phyloP scores from a whole-genome alignment of 495 filamentous ascomycete genomes.

The Hypoxylon subgilvum region DNA sequence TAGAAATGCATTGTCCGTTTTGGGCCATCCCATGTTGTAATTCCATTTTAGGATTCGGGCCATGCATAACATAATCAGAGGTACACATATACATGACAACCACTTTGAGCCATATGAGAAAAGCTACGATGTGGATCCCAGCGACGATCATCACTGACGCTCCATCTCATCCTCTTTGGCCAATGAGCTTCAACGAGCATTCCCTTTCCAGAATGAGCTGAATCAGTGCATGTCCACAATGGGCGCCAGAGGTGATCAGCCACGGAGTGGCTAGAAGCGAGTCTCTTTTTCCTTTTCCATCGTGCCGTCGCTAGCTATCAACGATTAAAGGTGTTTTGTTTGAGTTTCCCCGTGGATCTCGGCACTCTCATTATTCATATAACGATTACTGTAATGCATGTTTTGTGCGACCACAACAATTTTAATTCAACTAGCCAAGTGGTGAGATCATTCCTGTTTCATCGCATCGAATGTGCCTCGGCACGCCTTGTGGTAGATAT shows the following conservation, averaged over 20 bases:
- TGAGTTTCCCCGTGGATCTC: neutral
- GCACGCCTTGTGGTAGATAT: neutral
- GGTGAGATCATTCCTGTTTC: conserved; percentile 24
- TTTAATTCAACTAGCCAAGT: conserved; percentile 1
- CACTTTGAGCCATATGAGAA: conserved; percentile 7
- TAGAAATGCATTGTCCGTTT: neutral
- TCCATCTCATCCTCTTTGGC: neutral
- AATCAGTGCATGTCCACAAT: conserved; percentile 1
- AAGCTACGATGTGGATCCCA: conserved; percentile 17
- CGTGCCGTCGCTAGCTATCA: too few species aligned
- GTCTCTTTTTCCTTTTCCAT: neutral
- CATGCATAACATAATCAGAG: conserved; percentile 26
- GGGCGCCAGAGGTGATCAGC: too few species aligned
- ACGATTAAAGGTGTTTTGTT: too few species aligned
- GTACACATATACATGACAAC: too few species aligned
- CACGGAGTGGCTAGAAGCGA: conserved; percentile 22
- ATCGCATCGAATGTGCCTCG: neutral
- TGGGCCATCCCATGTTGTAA: conserved; percentile 3
- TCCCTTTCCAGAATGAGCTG: conserved; percentile 33
- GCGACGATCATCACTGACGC: conserved; percentile 17
- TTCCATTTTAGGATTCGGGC: conserved; percentile 11
- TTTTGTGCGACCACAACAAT: conserved; percentile 12
- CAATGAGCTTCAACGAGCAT: conserved; percentile 21
- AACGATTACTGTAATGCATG: conserved; percentile 15
- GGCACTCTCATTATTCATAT: neutral